Percentiles rank a stretch among this genome's conserved stretches.
phyloP scores from a whole-genome alignment of 331 rosid genomes.

The Pyracantha coccinea region DNA sequence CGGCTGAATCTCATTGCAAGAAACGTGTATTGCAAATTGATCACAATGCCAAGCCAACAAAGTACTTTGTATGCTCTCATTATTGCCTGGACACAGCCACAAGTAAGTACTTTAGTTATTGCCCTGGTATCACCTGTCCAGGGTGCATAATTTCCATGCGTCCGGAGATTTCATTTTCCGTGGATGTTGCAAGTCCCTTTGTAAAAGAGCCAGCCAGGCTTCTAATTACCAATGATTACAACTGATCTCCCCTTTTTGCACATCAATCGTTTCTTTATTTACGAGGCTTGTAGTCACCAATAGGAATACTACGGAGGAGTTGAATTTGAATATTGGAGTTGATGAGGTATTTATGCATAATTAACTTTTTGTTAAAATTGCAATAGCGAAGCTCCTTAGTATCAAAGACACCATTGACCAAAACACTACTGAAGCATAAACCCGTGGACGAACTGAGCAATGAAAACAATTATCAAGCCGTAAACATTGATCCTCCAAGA shows the following conservation, averaged over 20 bases:
- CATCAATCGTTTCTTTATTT: not conserved
- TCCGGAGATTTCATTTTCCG: too few species aligned
- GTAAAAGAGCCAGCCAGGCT: not conserved
- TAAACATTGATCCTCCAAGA: not conserved
- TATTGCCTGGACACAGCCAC: too few species aligned
- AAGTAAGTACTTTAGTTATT: too few species aligned
- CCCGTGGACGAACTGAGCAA: too few species aligned
- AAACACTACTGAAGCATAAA: slow-evolving; percentile 1
- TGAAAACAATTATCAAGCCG: too few species aligned
- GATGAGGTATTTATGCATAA: not conserved
- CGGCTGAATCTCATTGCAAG: not conserved
- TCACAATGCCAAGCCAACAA: not conserved
- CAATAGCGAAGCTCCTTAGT: too few species aligned
- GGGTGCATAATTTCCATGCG: too few species aligned
- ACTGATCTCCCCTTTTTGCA: not conserved
- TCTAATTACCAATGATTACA: not conserved
- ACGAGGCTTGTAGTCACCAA: not conserved
- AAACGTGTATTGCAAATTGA: slow-evolving; percentile 12
- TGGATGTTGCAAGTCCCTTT: too few species aligned
- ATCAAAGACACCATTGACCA: not conserved
- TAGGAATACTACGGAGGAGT: not conserved
- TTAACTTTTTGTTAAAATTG: too few species aligned
- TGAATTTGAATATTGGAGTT: not conserved
- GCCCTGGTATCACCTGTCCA: too few species aligned
- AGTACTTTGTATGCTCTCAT: not conserved